Evolutionary conservation across 2,329 filamentous ascomycete genomes (phyloP).

Genomic region (Aureobasidium namibiae): DNA sequence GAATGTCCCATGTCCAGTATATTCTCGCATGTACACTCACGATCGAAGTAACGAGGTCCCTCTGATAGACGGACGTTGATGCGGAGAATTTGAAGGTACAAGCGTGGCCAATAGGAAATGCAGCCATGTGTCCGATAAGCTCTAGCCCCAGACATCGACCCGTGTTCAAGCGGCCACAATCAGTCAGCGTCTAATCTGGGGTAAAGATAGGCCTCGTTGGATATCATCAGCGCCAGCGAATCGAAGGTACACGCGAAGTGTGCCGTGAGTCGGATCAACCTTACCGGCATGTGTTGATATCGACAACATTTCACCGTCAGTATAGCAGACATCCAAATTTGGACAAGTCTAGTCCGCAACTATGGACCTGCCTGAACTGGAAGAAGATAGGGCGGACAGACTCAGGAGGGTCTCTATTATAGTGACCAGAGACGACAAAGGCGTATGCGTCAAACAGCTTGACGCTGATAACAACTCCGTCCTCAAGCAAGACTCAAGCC

Average conservation of each 20-base stretch:
- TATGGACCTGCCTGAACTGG: not conserved
- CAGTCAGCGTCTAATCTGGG: not conserved
- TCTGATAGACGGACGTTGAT: constrained; percentile 6
- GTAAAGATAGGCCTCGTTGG: not conserved
- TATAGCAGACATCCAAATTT: not conserved
- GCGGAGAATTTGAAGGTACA: constrained; percentile 11
- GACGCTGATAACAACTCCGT: too few species aligned
- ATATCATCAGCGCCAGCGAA: not conserved
- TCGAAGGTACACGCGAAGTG: not conserved
- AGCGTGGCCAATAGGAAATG: constrained; percentile 1
- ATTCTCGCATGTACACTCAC: not conserved
- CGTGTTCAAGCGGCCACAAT: not conserved
- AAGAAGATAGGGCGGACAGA: not conserved
- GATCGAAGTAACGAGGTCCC: not conserved
- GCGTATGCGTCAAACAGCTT: too few species aligned
- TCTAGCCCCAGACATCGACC: not conserved
- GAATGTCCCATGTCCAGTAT: not conserved
- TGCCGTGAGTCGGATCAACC: not conserved
- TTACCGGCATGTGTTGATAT: not conserved
- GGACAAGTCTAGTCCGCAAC: not conserved
- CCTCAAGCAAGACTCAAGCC: constrained; percentile 34
- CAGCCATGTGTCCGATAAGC: not conserved
- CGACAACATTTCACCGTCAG: not conserved
- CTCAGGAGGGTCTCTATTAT: not conserved
- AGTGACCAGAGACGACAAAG: not conserved